Evolutionary conservation across 371 early-diverging fungal genomes (phyloP), one percentile per base, ranked within the genome.

Genomic region (Mortierella sp.): DNA sequence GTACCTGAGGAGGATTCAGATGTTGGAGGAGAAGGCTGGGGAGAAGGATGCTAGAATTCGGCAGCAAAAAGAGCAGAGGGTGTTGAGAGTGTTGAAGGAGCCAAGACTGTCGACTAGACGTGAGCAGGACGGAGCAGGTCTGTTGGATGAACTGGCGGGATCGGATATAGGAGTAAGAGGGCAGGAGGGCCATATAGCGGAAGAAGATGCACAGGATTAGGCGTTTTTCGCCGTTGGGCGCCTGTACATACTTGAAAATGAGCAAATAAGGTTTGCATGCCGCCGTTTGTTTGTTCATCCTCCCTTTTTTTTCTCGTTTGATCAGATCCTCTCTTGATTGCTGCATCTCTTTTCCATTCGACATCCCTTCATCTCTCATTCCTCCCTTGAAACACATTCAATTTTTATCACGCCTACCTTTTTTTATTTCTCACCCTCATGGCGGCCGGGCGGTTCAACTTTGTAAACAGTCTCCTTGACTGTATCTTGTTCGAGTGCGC

Each of bases 401-500:
- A 8, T n/a, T 55, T 55, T 24, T 7, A 24, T n/a, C 26, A 55
- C 9, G n/a, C 26, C 0, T 55, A 47, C 14, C 21, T n/a, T 14
- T 26, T 13, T 14, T 13, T 44, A 10, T 47, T 2, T 13, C 72
- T 28, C n/a, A 21, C 26, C 7, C 73, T 11, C 73, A 73, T 73
- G 73, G 14, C 21, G 19, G 21, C 38, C 54, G 19, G 13, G 19
- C 26, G 73, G 34, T n/a, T 11, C 11, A 21, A 34, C 34, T n/a
- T 73, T 50, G 9, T 73, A 11, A 21, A 54, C 19, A 52, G 26
- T 54, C 50, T 73, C 19, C 24, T 52, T 55, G 73, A 73, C 14
- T 48, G 50, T 31, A 54, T 73, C 3, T 21, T 52, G 34, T 73
- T 73, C 16, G 73, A 73, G 52, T 73, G 19, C 28, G 54, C 21